Base-by-base conservation (phyloP, 805 yeast genomes). In the Sugiyamaella marilandica region DNA sequence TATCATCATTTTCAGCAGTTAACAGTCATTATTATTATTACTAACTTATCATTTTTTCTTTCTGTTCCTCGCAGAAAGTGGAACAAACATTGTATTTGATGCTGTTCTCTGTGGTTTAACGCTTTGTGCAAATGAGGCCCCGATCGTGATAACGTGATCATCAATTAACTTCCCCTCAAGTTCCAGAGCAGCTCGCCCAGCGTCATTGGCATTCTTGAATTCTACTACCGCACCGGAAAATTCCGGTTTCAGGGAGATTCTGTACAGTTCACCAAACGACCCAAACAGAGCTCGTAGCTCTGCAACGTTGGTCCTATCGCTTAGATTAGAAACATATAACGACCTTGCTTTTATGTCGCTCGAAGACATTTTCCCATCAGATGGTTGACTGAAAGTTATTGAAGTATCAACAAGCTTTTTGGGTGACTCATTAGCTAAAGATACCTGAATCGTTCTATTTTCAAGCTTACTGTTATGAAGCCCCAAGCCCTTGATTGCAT, bases 371-470 rank as follows among this genome's bases (percentile, higher is more conserved):
- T 37, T 49, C 24, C 10, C 21, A 19, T 11, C 13, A 2, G 16
- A 11, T 16, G 50, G 36, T 1, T 35, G 33, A 10, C 11, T 19
- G n/a, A 24, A 18, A 35, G 37, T 46, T 14, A 11, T 14, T 9
- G 50, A 24, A 13, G 39, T 35, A 14, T 47, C 33, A 10, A 32
- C 32, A 43, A 14, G 16, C 18, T 35, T 24, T 14, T 26, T 49
- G 11, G 33, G 21, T 8, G 49, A 41, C 34, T 26, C 50, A n/a
- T 47, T 55, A 5, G 87, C 79, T 4, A 77, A 62, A 0, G 73
- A 68, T 0, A 84, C 84, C 10, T 69, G 69, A 1, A 87, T 69
- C 0, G 59, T 65, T 41, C 86, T 66, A 0, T 77, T 82, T 37
- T 72, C 73, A 1, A 84, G 55, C 2, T 67, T 65, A 0, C 68